phyloP scores from a whole-genome alignment of 768 basidiomycete species.

The Mycena belliarum region DNA sequence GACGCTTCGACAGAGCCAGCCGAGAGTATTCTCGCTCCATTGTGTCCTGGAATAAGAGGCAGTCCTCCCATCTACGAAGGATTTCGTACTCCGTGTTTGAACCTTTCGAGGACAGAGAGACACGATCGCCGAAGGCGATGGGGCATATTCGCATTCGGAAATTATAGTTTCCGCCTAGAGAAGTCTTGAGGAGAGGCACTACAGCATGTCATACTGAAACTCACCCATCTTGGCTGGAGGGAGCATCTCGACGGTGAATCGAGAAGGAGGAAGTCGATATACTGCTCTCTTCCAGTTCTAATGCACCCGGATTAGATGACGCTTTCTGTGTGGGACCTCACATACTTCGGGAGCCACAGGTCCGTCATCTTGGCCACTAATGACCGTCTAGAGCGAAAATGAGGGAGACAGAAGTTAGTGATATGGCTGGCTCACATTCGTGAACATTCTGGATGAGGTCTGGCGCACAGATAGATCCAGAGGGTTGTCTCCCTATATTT shows the following conservation, averaged over 20 bases:
- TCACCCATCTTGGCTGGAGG: slow-evolving; percentile 59
- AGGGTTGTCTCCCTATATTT: background rate
- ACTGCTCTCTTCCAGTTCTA: slow-evolving; percentile 67
- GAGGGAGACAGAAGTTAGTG: background rate
- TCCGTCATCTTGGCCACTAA: slow-evolving; percentile 26
- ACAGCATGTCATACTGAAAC: slow-evolving; percentile 1
- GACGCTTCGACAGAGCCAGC: slow-evolving; percentile 66
- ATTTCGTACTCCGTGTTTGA: slow-evolving; percentile 62
- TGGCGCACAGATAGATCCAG: background rate
- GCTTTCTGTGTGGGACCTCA: background rate
- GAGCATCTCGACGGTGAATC: slow-evolving; percentile 62
- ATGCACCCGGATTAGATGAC: background rate
- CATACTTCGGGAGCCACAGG: slow-evolving; percentile 28
- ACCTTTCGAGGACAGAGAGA: slow-evolving; percentile 39
- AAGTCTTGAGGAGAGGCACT: background rate
- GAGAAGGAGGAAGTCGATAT: slow-evolving; percentile 54
- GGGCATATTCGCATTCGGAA: slow-evolving; percentile 67
- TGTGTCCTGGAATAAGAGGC: slow-evolving; percentile 70
- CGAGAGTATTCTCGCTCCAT: slow-evolving; percentile 66
- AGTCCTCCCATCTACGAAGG: slow-evolving; percentile 84
- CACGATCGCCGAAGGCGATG: slow-evolving; percentile 36
- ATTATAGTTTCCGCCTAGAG: slow-evolving; percentile 51
- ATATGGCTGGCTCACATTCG: slow-evolving; percentile 2
- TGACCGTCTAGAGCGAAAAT: slow-evolving; percentile 13
- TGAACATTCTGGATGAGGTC: background rate